Evolutionary conservation across 2,329 filamentous ascomycete species (phyloP), one percentile per base, ranked within the genome.

Genomic region (Geoglossum cookeanum): DNA sequence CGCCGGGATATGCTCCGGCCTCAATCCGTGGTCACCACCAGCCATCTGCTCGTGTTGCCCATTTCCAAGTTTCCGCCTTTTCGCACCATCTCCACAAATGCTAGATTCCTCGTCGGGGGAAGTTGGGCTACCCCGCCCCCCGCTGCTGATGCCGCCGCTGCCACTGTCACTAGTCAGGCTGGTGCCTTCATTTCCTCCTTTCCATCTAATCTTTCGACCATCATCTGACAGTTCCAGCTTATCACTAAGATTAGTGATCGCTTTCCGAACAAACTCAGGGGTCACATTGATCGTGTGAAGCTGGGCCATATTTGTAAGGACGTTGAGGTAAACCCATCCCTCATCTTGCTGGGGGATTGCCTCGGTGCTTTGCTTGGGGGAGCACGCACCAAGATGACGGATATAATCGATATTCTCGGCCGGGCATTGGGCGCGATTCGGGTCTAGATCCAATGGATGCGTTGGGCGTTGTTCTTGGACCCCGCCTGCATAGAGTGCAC

Each of bases 231-330:
- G 67, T 65, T 94, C 85, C 55, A 94, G 82, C 63, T 84, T 85
- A 22, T 78, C 77, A 63, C 86, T 91, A 61, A 81, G 78, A 55
- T 85, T 80, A 0, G 74, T 72, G 1, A 94, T 75, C 0, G 88
- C 85, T 39, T 78, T 78, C 58, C 85, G 81, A 44, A 92, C 81
- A 63, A 91, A 91, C 32, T 84, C 80, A 0, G 83, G 76, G 0
- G 87, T 89, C 1, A 94, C 87, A 59, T 88, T 90, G 62, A 92
- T 76, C 0, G 89, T 91, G 63, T 94, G 87, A 17, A 94, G 71
- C 68, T 94, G 87, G 0, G 88, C 87, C 73, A 94, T 78, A 64
- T 84, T 89, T 65, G 83, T 82, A 1, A 94, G 74, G 0, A 94
- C 70, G 62, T 92, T 92, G 5, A 92, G 71, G 63, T 90, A 91